Percentiles rank a stretch among this genome's conserved stretches.
These are phyloP conservation scores for Exophiala xenobiotica DNA, from an alignment of 2,329 filamentous ascomycete species.

Conservation along the genomic window DNA sequence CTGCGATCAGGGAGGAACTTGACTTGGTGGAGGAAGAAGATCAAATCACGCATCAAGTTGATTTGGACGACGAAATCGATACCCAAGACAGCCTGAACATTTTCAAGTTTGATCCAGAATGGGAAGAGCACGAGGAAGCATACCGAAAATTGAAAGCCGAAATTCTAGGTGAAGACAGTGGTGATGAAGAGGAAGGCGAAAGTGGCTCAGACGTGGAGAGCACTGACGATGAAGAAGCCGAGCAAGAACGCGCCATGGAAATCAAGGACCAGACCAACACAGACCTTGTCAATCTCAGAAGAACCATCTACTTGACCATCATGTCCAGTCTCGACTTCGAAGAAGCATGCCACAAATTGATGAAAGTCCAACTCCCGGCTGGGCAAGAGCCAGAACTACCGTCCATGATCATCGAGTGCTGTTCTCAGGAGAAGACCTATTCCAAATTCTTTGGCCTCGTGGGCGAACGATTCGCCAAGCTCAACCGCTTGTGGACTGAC, in stretches of 20 bases:
- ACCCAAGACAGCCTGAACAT: slow-evolving; percentile 87
- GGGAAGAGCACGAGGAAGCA: slow-evolving; percentile 84
- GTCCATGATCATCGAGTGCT: slow-evolving; percentile 96
- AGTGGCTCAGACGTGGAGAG: slow-evolving; percentile 53
- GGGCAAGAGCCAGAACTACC: slow-evolving; percentile 88
- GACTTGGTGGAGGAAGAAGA: slow-evolving; percentile 97
- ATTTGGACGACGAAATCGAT: slow-evolving; percentile 79
- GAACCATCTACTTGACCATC: slow-evolving; percentile 95
- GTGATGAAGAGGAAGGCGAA: slow-evolving; percentile 69
- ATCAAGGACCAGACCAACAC: slow-evolving; percentile 98
- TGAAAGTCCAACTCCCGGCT: slow-evolving; percentile 84
- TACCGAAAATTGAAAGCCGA: slow-evolving; percentile 90
- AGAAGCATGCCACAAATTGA: slow-evolving; percentile 94
- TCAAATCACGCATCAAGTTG: slow-evolving; percentile 86
- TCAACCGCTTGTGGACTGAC: slow-evolving; percentile 92
- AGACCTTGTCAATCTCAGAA: slow-evolving; percentile 86
- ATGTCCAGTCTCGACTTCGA: slow-evolving; percentile 96
- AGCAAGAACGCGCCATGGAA: slow-evolving; percentile 80
- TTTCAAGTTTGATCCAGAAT: slow-evolving; percentile 90
- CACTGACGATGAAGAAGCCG: slow-evolving; percentile 67
- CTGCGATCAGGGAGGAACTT: slow-evolving; percentile 83
- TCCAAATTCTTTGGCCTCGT: slow-evolving; percentile 96
- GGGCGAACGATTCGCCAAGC: slow-evolving; percentile 90
- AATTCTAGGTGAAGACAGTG: slow-evolving; percentile 90
- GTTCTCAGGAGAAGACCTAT: slow-evolving; percentile 93